Conservation (phyloP, 2,329 filamentous ascomycete genomes). For the Alternaria novae-zelandiae region DNA sequence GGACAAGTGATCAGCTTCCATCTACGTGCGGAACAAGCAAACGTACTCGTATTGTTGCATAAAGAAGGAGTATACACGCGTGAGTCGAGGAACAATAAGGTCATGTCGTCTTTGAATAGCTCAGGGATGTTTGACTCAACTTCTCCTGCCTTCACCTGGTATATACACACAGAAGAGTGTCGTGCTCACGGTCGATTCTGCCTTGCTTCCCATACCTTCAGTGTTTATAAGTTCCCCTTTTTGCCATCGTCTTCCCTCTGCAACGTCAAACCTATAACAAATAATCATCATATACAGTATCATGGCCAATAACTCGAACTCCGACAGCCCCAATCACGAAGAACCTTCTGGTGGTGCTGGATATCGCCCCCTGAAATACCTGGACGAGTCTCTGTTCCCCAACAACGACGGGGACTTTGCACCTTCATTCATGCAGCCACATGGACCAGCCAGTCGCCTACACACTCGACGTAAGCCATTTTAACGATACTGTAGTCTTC, state of each 20-base stretch:
- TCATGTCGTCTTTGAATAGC: neutral
- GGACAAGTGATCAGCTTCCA: neutral
- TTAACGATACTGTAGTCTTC: neutral
- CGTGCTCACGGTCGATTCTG: neutral
- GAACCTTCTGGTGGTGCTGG: neutral
- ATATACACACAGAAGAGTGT: neutral
- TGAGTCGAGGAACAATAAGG: neutral
- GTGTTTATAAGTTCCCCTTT: neutral
- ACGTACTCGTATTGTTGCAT: neutral
- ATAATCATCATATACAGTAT: neutral
- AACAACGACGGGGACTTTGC: conserved; percentile 5
- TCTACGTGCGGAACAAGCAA: neutral
- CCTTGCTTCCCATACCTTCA: too few species aligned
- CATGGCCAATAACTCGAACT: neutral
- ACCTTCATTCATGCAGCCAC: conserved; percentile 2
- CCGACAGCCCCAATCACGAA: neutral
- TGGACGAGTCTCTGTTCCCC: conserved; percentile 3
- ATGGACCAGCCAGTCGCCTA: neutral
- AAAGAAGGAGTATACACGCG: neutral
- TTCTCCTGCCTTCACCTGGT: neutral
- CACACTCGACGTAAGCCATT: neutral
- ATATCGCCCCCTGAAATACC: neutral
- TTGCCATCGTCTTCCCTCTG: neutral
- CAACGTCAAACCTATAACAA: neutral
- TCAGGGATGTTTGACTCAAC: neutral